A percentile compares a stretch with the other conserved stretches of the same genome.
These are phyloP conservation scores for Fusarium verticillioides DNA, from an alignment of 2,329 filamentous ascomycete genomes.

Conservation along the genomic window DNA sequence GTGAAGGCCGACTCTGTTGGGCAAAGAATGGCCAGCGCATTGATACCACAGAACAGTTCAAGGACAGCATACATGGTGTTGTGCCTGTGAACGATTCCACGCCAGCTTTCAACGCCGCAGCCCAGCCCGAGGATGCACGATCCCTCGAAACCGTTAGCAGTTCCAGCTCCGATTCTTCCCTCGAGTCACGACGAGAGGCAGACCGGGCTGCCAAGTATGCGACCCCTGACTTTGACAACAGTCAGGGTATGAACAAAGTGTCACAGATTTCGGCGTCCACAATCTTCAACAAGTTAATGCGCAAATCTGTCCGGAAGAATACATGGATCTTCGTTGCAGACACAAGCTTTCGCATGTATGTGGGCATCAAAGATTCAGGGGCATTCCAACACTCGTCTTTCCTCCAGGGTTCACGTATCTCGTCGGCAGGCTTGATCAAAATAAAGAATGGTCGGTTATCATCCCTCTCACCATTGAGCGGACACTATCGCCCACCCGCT, in stretches of 20 bases:
- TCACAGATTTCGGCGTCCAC: conserved; percentile 76
- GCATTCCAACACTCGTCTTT: conserved; percentile 94
- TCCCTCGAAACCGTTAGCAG: conserved; percentile 37
- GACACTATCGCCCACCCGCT: conserved; percentile 87
- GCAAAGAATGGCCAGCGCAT: conserved; percentile 83
- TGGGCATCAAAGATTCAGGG: conserved; percentile 89
- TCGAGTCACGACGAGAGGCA: conserved; percentile 63
- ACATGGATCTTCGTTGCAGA: conserved; percentile 96
- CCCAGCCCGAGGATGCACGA: conserved; percentile 16
- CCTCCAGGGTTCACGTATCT: conserved; percentile 65
- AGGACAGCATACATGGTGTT: conserved; percentile 82
- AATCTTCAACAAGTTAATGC: conserved; percentile 81
- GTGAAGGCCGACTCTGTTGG: conserved; percentile 82
- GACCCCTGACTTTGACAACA: conserved; percentile 69
- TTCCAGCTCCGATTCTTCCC: conserved; percentile 51
- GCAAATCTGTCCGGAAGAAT: conserved; percentile 83
- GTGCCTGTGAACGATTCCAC: conserved; percentile 70
- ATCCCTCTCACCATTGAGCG: conserved; percentile 76
- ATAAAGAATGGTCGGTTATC: conserved; percentile 83
- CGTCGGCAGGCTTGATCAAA: conserved; percentile 81
- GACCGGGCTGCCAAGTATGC: conserved; percentile 73
- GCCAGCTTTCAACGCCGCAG: conserved; percentile 58
- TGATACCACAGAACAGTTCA: conserved; percentile 79
- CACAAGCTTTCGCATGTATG: conserved; percentile 84
- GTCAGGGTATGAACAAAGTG: conserved; percentile 64